Conservation (phyloP, 2,329 filamentous ascomycete species). For the Botryotinia convoluta region DNA sequence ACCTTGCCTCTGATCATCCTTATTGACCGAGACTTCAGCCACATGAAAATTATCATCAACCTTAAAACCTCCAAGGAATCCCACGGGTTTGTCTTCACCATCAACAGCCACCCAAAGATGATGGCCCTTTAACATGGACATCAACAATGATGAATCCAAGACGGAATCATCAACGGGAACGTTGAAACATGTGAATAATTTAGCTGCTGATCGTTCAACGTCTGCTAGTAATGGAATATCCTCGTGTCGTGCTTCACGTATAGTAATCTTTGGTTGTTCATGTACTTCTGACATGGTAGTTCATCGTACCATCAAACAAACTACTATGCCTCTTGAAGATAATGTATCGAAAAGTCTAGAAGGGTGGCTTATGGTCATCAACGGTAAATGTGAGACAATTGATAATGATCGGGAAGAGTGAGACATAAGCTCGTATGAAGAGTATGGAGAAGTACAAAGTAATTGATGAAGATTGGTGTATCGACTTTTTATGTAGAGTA, state of each 20-base stretch:
- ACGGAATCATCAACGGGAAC: conserved; percentile 30
- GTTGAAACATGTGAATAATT: conserved; percentile 32
- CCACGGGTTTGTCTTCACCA: conserved; percentile 33
- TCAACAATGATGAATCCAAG: conserved; percentile 28
- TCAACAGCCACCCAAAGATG: conserved; percentile 37
- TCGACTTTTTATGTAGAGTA: neutral
- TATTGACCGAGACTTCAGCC: conserved; percentile 35
- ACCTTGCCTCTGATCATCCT: conserved; percentile 34
- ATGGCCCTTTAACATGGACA: conserved; percentile 28
- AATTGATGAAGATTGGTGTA: neutral
- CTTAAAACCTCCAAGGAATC: conserved; percentile 34
- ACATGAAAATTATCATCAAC: conserved; percentile 36
- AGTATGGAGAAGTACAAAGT: neutral
- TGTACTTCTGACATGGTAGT: conserved; percentile 18
- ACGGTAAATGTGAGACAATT: conserved; percentile 17
- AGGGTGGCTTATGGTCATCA: neutral
- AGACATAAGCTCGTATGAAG: conserved; percentile 7
- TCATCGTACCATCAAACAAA: conserved; percentile 14
- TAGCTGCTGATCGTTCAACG: conserved; percentile 36
- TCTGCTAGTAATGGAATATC: conserved; percentile 35
- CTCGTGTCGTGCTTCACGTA: conserved; percentile 22
- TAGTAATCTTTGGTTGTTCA: conserved; percentile 1
- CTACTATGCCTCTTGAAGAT: neutral
- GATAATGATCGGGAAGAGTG: conserved; percentile 3
- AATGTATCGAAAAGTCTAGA: conserved; percentile 15